Conservation (phyloP, 2,329 filamentous ascomycete species). For the Rhynchosporium secalis region DNA sequence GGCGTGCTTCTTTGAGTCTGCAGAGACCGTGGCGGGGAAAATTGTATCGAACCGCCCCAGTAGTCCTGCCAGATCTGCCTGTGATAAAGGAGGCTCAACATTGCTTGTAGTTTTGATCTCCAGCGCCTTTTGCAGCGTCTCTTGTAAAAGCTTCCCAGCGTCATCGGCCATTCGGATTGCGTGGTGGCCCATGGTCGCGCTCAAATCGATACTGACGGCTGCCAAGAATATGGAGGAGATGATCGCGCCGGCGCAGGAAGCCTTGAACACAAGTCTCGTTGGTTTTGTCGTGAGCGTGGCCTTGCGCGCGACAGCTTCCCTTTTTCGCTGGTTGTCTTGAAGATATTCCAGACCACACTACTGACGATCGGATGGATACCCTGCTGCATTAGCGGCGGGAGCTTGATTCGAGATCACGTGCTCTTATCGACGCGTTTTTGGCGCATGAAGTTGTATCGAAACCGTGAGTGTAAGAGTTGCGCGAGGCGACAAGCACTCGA, state of each 20-base stretch:
- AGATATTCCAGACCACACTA: neutral
- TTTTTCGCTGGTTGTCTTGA: neutral
- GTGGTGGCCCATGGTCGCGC: slow-evolving; percentile 51
- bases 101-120: slow-evolving; percentile 57
- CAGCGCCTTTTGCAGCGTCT: slow-evolving; percentile 60
- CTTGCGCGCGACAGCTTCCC: neutral
- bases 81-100: slow-evolving; percentile 74
- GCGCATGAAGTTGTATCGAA: slow-evolving; percentile 14
- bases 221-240: neutral
- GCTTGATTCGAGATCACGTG: slow-evolving; percentile 16
- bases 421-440: slow-evolving; percentile 6
- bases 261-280: neutral
- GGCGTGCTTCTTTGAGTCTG: slow-evolving; percentile 47
- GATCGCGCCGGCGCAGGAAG: neutral
- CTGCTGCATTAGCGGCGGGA: slow-evolving; percentile 16
- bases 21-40: slow-evolving; percentile 33
- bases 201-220: neutral
- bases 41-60: slow-evolving; percentile 47
- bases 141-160: slow-evolving; percentile 55
- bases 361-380: too few relatives aligned
- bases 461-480: neutral
- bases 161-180: slow-evolving; percentile 54
- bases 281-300: neutral
- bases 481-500: slow-evolving; percentile 21
- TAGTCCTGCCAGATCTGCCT: slow-evolving; percentile 61